A percentile compares a stretch with the other conserved stretches of the same genome.
Conservation (phyloP, 345 rosid genomes). For the Nephelium lappaceum region DNA sequence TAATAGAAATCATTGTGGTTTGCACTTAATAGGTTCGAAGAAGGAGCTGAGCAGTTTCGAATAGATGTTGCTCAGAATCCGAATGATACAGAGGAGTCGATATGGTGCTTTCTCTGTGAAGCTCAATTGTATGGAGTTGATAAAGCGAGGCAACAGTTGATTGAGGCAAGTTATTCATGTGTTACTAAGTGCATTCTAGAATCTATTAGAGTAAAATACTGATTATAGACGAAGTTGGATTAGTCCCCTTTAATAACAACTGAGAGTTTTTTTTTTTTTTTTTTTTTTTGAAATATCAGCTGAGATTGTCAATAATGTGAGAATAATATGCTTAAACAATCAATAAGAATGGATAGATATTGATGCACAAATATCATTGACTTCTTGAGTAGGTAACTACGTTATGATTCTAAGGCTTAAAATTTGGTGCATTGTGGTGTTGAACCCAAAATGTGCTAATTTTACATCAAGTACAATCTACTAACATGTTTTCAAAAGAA, state of each 20-base stretch:
- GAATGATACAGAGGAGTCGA: slow-evolving; percentile 91
- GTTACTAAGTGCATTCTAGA: neutral
- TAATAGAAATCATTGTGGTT: neutral
- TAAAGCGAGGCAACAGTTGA: slow-evolving; percentile 65
- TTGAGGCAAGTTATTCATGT: slow-evolving; percentile 47
- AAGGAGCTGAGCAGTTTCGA: slow-evolving; percentile 88
- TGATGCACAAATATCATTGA: neutral
- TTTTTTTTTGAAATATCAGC: too few species aligned
- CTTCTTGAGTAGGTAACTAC: neutral
- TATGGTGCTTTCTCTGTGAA: slow-evolving; percentile 93
- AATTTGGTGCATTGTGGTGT: neutral
- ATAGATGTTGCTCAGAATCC: slow-evolving; percentile 93
- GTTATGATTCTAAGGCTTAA: neutral
- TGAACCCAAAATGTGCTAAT: neutral
- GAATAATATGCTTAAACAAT: neutral
- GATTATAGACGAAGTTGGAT: neutral
- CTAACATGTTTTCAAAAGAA: neutral
- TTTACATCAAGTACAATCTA: too few species aligned
- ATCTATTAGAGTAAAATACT: neutral
- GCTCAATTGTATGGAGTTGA: slow-evolving; percentile 66
- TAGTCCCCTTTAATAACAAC: neutral
- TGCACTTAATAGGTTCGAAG: slow-evolving; percentile 63
- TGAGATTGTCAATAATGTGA: neutral
- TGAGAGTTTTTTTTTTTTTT: too few species aligned
- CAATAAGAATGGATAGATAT: neutral